Evolutionary conservation across 2,329 filamentous ascomycete genomes (phyloP).

Genomic region (Calonectria hongkongensis): DNA sequence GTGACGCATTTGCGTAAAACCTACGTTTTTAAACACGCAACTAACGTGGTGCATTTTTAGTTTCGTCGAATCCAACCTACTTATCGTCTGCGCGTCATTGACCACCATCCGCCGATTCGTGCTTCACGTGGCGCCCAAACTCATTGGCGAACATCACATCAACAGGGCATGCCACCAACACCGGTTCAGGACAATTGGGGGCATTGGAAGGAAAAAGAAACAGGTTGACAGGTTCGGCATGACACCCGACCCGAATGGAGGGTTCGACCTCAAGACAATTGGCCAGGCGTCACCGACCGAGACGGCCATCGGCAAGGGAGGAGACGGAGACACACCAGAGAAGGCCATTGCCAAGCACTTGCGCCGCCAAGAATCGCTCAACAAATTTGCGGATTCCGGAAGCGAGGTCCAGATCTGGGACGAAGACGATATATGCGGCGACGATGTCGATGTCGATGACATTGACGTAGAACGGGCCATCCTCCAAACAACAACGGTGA

Average conservation of each 20-base stretch:
- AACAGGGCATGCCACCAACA: slow-evolving; percentile 39
- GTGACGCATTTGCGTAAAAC: slow-evolving; percentile 11
- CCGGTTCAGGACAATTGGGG: slow-evolving; percentile 48
- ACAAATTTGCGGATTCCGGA: slow-evolving; percentile 43
- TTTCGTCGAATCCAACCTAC: slow-evolving; percentile 60
- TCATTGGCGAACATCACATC: slow-evolving; percentile 47
- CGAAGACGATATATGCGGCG: slow-evolving; percentile 36
- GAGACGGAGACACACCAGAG: slow-evolving; percentile 38
- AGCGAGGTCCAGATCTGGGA: slow-evolving; percentile 42
- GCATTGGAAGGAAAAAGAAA: slow-evolving; percentile 25
- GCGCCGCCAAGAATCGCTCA: slow-evolving; percentile 50
- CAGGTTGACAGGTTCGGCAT: slow-evolving; percentile 40
- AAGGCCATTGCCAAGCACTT: slow-evolving; percentile 46
- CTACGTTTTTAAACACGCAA: background rate
- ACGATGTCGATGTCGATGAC: slow-evolving; percentile 49
- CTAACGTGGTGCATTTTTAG: slow-evolving; percentile 48
- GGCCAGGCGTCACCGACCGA: slow-evolving; percentile 47
- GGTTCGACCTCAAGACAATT: slow-evolving; percentile 51
- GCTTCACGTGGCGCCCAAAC: slow-evolving; percentile 54
- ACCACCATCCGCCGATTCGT: slow-evolving; percentile 62
- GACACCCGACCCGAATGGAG: slow-evolving; percentile 32
- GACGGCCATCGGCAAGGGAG: slow-evolving; percentile 41
- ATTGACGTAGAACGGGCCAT: slow-evolving; percentile 48
- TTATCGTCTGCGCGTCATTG: slow-evolving; percentile 61
- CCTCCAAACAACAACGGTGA: slow-evolving; percentile 52